Percentiles rank a stretch among this genome's conserved stretches.
These are phyloP conservation scores for Calonectria fujianensis DNA, from an alignment of 2,329 filamentous ascomycete genomes.

Conservation along the genomic window DNA sequence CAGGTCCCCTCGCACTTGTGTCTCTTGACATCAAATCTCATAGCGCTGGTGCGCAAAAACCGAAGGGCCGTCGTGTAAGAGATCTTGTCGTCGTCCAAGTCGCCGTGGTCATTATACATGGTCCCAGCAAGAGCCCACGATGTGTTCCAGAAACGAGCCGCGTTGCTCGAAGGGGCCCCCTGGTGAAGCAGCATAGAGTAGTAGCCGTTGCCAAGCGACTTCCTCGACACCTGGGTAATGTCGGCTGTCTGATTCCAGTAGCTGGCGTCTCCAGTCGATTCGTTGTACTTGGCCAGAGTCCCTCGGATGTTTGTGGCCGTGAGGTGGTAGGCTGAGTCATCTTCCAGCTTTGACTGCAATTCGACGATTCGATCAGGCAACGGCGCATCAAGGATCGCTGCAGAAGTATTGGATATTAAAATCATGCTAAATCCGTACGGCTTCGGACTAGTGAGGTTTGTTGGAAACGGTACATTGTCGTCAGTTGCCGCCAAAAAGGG, in stretches of 20 bases:
- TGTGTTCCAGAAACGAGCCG: background rate
- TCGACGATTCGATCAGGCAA: background rate
- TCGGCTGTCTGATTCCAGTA: background rate
- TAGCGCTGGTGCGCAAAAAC: background rate
- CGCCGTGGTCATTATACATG: background rate
- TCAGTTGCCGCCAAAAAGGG: background rate
- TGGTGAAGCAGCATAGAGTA: conserved; percentile 1
- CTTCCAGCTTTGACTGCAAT: background rate
- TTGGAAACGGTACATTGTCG: background rate
- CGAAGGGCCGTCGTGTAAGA: background rate
- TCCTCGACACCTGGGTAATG: background rate
- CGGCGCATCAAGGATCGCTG: background rate
- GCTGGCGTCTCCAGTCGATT: background rate
- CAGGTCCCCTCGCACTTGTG: conserved; percentile 1
- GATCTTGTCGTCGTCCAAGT: background rate
- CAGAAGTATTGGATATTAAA: background rate
- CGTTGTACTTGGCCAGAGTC: background rate
- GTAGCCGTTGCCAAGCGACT: background rate
- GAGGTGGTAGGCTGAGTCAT: background rate
- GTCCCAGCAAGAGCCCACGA: background rate
- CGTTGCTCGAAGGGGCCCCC: background rate
- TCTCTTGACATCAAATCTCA: conserved; percentile 1
- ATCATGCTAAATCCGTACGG: background rate
- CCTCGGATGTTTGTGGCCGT: background rate
- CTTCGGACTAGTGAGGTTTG: background rate